A percentile compares a stretch with the other conserved stretches of the same genome.
These are phyloP conservation scores for Chaetomium strumarium DNA, from an alignment of 2,329 filamentous ascomycete species.

Conservation along the genomic window DNA sequence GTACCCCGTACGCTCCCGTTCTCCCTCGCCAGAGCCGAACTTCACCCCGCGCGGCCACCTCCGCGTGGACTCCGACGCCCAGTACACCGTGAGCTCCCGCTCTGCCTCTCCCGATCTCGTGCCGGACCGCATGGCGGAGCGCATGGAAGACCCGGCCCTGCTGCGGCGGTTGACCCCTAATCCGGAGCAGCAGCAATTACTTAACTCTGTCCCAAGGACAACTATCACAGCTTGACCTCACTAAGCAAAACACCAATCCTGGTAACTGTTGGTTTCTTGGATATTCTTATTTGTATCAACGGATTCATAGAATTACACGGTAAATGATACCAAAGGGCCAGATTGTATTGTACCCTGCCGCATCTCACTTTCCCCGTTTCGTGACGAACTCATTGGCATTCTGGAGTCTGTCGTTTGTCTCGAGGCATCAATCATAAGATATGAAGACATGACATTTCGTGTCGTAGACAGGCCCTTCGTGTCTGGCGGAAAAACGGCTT, in stretches of 20 bases:
- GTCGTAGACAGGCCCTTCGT: no score
- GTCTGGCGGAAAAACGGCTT: no score
- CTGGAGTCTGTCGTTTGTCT: no score
- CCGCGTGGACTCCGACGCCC: constrained; percentile 46
- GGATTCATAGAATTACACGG: neutral
- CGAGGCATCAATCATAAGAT: no score
- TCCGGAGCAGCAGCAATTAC: constrained; percentile 38
- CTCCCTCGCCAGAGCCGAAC: constrained; percentile 55
- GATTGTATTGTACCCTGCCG: neutral
- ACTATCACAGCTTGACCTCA: neutral
- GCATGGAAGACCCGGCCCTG: constrained; percentile 45
- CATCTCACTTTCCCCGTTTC: neutral
- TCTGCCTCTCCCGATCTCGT: constrained; percentile 55
- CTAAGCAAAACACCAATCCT: neutral
- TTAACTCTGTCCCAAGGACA: neutral
- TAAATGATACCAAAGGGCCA: neutral
- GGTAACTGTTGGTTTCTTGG: neutral
- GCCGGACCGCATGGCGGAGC: constrained; percentile 57
- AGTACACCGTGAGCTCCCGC: constrained; percentile 49
- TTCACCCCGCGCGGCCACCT: constrained; percentile 48
- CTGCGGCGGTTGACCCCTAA: constrained; percentile 42
- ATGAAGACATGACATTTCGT: no score
- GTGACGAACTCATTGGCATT: no score
- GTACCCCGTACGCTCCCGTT: constrained; percentile 49
- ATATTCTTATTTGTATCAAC: neutral